Evolutionary conservation across 2,329 filamentous ascomycete species (phyloP).

Genomic region (Diplodia scrobiculata): DNA sequence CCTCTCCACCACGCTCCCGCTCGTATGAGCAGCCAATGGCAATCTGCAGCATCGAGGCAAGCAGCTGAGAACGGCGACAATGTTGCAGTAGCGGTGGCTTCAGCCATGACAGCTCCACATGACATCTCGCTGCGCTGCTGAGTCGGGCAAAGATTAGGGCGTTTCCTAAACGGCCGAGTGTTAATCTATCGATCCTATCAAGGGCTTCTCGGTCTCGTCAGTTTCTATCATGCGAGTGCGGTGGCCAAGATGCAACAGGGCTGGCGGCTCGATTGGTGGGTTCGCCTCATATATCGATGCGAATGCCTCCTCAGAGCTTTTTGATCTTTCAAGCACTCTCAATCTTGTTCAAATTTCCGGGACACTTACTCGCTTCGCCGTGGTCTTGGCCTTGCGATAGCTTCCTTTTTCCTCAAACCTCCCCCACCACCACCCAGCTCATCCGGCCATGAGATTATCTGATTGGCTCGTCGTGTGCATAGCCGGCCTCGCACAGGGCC

Average conservation of each 20-base stretch:
- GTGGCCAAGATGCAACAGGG: slow-evolving; percentile 12
- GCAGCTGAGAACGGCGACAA: slow-evolving; percentile 4
- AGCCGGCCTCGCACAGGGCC: slow-evolving; percentile 18
- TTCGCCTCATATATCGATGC: slow-evolving; percentile 8
- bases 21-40: neutral
- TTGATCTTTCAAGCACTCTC: neutral
- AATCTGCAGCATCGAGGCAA: neutral
- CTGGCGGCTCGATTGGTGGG: slow-evolving; percentile 10
- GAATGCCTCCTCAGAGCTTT: neutral
- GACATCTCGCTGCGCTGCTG: slow-evolving; percentile 21
- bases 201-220: neutral
- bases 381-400: neutral
- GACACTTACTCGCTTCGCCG: neutral
- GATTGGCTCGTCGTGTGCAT: slow-evolving; percentile 26
- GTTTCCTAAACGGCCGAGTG: slow-evolving; percentile 6
- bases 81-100: slow-evolving; percentile 15
- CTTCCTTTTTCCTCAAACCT: neutral
- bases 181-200: slow-evolving; percentile 20
- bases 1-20: slow-evolving; percentile 14
- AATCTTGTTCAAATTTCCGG: neutral
- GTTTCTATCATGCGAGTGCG: slow-evolving; percentile 5
- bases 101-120: slow-evolving; percentile 10
- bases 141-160: slow-evolving; percentile 19
- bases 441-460: slow-evolving; percentile 13
- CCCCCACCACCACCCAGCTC: neutral